Conservation (phyloP, 1,284 basidiomycete species). For the Boletus nobilissimus region DNA sequence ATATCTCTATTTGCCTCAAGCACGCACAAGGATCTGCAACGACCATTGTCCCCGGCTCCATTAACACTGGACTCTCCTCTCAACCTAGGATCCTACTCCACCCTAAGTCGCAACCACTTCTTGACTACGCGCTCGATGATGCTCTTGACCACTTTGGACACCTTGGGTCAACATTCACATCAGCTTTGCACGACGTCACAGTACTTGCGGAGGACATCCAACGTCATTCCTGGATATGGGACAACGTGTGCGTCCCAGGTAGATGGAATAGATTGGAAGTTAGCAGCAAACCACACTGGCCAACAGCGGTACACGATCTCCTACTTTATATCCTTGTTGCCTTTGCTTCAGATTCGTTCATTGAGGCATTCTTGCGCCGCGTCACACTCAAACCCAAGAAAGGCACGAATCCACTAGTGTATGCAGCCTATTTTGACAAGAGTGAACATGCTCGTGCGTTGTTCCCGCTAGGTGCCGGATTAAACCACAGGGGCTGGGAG, state of each 20-base stretch:
- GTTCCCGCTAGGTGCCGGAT: neutral
- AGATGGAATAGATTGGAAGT: neutral
- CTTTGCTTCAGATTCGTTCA: neutral
- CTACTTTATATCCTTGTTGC: constrained; percentile 4
- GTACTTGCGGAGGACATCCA: constrained; percentile 8
- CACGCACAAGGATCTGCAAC: too few species aligned
- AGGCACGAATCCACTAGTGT: constrained; percentile 12
- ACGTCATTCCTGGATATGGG: constrained; percentile 4
- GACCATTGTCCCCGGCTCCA: neutral
- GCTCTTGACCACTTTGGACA: constrained; percentile 6
- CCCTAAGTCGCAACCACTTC: neutral
- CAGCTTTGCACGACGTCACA: neutral
- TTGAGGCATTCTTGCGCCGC: neutral
- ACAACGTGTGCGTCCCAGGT: neutral
- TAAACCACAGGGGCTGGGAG: neutral
- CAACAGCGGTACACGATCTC: neutral
- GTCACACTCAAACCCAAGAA: neutral
- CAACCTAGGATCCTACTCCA: neutral
- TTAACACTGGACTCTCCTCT: neutral
- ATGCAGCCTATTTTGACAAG: constrained; percentile 6
- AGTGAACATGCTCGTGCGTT: neutral
- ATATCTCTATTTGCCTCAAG: constrained; percentile 3
- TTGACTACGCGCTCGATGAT: constrained; percentile 6
- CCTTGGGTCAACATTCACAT: neutral
- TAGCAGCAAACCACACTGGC: neutral